Percentiles rank a stretch among this genome's conserved stretches.
phyloP scores from a whole-genome alignment of 23 red algal genomes.

The Cyanidiococcus yangmingshanensis region DNA sequence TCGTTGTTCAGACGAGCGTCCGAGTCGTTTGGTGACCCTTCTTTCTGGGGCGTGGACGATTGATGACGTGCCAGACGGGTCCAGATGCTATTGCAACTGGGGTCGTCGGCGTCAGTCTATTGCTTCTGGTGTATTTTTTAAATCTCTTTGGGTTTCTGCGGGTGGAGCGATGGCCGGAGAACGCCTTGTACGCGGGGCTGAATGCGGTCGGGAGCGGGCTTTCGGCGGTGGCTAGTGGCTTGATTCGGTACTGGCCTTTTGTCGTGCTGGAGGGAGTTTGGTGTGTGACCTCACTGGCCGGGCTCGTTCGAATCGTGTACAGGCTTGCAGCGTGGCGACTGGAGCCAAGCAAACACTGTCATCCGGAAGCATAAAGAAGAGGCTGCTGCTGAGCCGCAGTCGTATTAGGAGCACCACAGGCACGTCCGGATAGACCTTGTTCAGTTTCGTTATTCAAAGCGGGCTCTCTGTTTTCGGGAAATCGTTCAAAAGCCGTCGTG shows the following conservation, averaged over 20 bases:
- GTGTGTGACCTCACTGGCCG: constrained; percentile 9
- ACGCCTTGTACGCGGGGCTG: not conserved
- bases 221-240: not conserved
- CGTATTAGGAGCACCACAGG: no score
- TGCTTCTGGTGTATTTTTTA: constrained; percentile 13
- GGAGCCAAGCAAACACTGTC: no score
- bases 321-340: no score
- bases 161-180: not conserved
- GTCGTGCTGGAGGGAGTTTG: constrained; percentile 1
- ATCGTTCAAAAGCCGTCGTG: no score
- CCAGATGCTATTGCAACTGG: not conserved
- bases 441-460: no score
- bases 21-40: no score
- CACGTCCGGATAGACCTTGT: no score
- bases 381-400: no score
- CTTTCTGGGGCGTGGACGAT: no score
- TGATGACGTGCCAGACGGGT: not conserved
- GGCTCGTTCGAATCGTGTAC: not conserved
- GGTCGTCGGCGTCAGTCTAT: constrained; percentile 1
- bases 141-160: constrained; percentile 5
- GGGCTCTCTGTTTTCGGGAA: no score
- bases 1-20: no score
- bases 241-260: constrained; percentile 15
- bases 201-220: constrained; percentile 15
- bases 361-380: no score